phyloP scores from a whole-genome alignment of 805 yeast genomes.

The Candida golubevii region DNA sequence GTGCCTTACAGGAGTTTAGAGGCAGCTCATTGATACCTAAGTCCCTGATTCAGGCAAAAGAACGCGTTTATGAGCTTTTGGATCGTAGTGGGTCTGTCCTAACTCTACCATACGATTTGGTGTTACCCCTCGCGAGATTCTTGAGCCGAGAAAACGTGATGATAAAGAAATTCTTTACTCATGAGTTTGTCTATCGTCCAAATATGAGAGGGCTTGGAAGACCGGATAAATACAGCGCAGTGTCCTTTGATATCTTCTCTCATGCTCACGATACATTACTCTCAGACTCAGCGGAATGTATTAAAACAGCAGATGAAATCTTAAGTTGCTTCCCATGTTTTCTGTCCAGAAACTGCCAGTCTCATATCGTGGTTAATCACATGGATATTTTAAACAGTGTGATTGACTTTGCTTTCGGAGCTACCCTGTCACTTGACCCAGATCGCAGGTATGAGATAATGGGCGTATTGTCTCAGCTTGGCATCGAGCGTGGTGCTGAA shows the following conservation, averaged over 20 bases:
- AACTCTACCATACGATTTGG: constrained; percentile 84
- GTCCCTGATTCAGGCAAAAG: constrained; percentile 60
- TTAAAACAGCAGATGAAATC: constrained; percentile 77
- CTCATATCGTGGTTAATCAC: constrained; percentile 70
- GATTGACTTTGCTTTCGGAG: constrained; percentile 60
- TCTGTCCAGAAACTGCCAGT: constrained; percentile 42
- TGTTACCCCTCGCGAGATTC: constrained; percentile 83
- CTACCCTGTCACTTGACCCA: constrained; percentile 61
- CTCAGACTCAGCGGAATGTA: constrained; percentile 74
- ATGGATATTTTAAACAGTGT: constrained; percentile 72
- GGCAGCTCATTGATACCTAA: constrained; percentile 72
- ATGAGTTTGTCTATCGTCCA: constrained; percentile 80
- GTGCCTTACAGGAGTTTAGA: constrained; percentile 76
- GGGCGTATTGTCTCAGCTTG: constrained; percentile 70
- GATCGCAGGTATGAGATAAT: constrained; percentile 61
- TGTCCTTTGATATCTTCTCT: constrained; percentile 79
- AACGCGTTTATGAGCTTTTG: constrained; percentile 70
- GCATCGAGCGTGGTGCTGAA: constrained; percentile 59
- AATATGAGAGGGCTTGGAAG: constrained; percentile 52
- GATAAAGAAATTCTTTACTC: constrained; percentile 62
- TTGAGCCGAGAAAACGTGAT: constrained; percentile 57
- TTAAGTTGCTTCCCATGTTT: constrained; percentile 64
- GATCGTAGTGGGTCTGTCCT: constrained; percentile 85
- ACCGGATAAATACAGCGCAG: constrained; percentile 73
- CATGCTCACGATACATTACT: constrained; percentile 23